Base-by-base conservation (phyloP, 192 early-diverging fungal genomes). In the Physocladia obscura region DNA sequence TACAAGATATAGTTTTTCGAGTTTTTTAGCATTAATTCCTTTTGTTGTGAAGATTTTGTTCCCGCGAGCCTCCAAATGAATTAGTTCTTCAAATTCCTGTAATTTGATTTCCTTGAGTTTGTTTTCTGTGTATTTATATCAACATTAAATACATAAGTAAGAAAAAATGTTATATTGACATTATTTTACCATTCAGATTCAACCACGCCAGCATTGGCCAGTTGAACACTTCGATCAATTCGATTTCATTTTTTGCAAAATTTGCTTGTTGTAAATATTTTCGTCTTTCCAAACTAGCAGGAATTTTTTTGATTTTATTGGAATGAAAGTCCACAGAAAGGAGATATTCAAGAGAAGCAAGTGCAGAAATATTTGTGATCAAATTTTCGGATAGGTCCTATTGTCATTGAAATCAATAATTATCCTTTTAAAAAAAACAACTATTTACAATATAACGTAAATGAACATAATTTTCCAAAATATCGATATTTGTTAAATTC, bases 101-200 rank as follows among this genome's bases (percentile, higher is more conserved):
- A 86, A 76, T 27, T 47, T 39, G 5, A 79, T 52, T 13, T 58
- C 73, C 34, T 67, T 62, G 6, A 86, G 49, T 39, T 73, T 75
- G 63, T 86, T 86, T 49, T 86, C 84, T 81, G 17, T 17, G 13
- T 26, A 30, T 5, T 32, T n/a, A 5, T 4, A 51, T 8, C 27
- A 38, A 32, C 47, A 31, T 4, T 13, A 51, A 35, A 21, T 4
- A 11, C 19, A 50, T 5, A 51, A 5, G 62, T 21, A 5, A 29
- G 34, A 51, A 29, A 15, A 49, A 13, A 39, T 30, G n/a, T n/a
- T n/a, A n/a, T n/a, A n/a, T n/a, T n/a, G n/a, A n/a, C n/a, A n/a
- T n/a, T n/a, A n/a, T n/a, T n/a, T n/a, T 60, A 86, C 84, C 81
- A 62, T 82, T 81, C 32, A 86, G 51, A 38, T 82, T 86, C 47